Conservation (phyloP, 257 asterid species). For the Vinca minor region DNA sequence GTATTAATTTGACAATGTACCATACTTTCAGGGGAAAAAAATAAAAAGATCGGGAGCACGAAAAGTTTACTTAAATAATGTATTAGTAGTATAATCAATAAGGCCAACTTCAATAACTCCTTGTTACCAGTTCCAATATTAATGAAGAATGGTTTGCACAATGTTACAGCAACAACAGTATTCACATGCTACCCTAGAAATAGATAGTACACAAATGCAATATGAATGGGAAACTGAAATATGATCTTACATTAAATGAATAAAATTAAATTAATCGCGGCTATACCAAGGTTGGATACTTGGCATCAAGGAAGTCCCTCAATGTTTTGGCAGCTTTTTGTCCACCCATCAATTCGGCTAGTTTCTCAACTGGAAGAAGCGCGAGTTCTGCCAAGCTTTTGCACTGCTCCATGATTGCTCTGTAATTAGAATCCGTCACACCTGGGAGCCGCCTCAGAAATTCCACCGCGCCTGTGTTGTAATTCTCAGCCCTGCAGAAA, state of each 20-base stretch:
- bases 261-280: slow-evolving; percentile 14
- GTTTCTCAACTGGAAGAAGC: slow-evolving; percentile 63
- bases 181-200: too few relatives aligned
- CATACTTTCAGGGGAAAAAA: too few relatives aligned
- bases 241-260: not conserved
- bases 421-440: slow-evolving; percentile 83
- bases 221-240: not conserved
- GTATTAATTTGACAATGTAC: too few relatives aligned
- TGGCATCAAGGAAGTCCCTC: slow-evolving; percentile 95
- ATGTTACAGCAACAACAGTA: too few relatives aligned
- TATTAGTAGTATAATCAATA: too few relatives aligned
- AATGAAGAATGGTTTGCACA: too few relatives aligned
- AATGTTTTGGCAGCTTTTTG: slow-evolving; percentile 72
- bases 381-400: slow-evolving; percentile 75
- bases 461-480: slow-evolving; percentile 85
- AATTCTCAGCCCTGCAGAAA: slow-evolving; percentile 72
- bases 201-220: too few relatives aligned
- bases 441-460: slow-evolving; percentile 89
- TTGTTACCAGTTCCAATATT: too few relatives aligned
- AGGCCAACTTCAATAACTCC: too few relatives aligned
- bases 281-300: slow-evolving; percentile 83
- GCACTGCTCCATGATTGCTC: slow-evolving; percentile 78
- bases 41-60: too few relatives aligned
- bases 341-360: slow-evolving; percentile 82
- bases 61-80: too few relatives aligned